Conservation (phyloP, 345 rosid genomes). For the Aquilaria sinensis region DNA sequence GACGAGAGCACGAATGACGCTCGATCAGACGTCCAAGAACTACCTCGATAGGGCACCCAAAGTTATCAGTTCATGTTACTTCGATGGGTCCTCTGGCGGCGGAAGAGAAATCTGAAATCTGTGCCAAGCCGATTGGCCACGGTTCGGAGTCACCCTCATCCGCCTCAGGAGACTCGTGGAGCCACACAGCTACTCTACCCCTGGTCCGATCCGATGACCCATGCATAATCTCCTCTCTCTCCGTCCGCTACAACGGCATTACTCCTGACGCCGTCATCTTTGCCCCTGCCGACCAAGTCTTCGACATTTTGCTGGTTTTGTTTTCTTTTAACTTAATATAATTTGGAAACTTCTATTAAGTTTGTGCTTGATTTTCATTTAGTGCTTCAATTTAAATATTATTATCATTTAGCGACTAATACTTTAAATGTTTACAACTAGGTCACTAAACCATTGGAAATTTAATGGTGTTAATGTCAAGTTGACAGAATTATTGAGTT, state of each 20-base stretch:
- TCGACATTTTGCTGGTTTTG: slow-evolving; percentile 64
- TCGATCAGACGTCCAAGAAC: no score
- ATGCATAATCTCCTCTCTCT: slow-evolving; percentile 44
- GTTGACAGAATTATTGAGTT: no score
- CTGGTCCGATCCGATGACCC: slow-evolving; percentile 65
- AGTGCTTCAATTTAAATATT: no score
- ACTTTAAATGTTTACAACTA: no score
- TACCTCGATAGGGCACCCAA: neutral
- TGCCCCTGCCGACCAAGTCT: slow-evolving; percentile 79
- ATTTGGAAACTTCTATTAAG: neutral
- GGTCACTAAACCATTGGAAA: no score
- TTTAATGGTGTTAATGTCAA: no score
- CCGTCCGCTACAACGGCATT: slow-evolving; percentile 71
- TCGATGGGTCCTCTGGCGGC: slow-evolving; percentile 24
- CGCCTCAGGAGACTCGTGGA: slow-evolving; percentile 70
- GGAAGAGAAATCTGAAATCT: slow-evolving; percentile 56
- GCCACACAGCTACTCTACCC: slow-evolving; percentile 58
- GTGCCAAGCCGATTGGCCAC: slow-evolving; percentile 55
- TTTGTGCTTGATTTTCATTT: no score
- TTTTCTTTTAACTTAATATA: neutral
- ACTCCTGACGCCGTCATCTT: slow-evolving; percentile 38
- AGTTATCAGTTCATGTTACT: neutral
- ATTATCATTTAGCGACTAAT: no score
- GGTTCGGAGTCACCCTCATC: slow-evolving; percentile 73
- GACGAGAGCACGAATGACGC: no score